These are phyloP conservation scores for Ceratobasidium sp. DNA, from an alignment of 1,284 basidiomycete species.

Conservation along the genomic window DNA sequence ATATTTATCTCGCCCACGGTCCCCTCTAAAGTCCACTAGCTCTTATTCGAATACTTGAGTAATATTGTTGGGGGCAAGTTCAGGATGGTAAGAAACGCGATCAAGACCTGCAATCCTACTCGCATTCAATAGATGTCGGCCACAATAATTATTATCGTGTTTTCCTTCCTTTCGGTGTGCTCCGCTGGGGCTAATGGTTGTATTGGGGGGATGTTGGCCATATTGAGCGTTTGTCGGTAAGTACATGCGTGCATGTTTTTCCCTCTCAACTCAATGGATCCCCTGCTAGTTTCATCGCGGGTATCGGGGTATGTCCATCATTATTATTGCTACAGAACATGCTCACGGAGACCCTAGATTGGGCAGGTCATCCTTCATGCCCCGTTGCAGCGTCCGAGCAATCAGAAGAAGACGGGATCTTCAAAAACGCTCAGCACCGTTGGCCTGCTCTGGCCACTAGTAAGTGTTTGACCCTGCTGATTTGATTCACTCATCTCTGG, in stretches of 20 bases:
- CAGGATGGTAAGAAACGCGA: conserved; percentile 69
- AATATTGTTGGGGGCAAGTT: conserved; percentile 89
- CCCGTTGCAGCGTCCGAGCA: conserved; percentile 91
- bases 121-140: conserved; percentile 65
- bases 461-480: conserved; percentile 48
- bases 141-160: conserved; percentile 77
- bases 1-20: not conserved
- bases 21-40: conserved; percentile 43
- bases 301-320: conserved; percentile 61
- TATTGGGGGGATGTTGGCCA: conserved; percentile 65
- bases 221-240: conserved; percentile 81
- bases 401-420: conserved; percentile 78
- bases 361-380: conserved; percentile 93
- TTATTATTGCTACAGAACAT: not conserved
- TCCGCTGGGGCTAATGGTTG: conserved; percentile 81
- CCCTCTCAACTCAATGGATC: not conserved
- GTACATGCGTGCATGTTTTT: conserved; percentile 41
- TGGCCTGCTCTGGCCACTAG: conserved; percentile 89
- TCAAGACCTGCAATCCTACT: conserved; percentile 31
- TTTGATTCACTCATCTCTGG: conserved; percentile 15
- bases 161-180: conserved; percentile 82
- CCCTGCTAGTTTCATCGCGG: conserved; percentile 68
- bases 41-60: conserved; percentile 65
- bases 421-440: conserved; percentile 79
- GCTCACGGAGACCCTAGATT: conserved; percentile 46